phyloP scores from a whole-genome alignment of 768 basidiomycete genomes.

The Boletellus ananas region DNA sequence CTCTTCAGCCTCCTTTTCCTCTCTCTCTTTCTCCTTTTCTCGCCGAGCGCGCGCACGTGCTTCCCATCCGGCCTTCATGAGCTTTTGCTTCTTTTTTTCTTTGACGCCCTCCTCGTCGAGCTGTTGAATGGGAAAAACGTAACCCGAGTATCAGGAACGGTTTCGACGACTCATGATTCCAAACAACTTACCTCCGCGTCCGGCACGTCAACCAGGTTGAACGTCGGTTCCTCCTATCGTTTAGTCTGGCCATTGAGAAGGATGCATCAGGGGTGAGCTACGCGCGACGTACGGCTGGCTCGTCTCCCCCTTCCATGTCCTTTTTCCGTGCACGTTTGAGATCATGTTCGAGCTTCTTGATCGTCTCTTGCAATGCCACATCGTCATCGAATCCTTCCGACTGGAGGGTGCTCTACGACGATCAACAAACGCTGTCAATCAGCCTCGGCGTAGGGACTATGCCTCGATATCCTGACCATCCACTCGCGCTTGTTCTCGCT shows the following conservation, averaged over 20 bases:
- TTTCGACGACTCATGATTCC: not conserved
- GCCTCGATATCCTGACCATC: conserved; percentile 42
- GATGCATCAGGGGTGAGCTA: not conserved
- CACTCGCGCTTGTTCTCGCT: conserved; percentile 69
- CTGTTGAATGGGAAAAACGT: conserved; percentile 32
- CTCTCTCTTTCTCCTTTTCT: conserved; percentile 84
- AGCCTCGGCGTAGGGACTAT: not conserved
- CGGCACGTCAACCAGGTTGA: conserved; percentile 87
- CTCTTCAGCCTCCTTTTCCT: conserved; percentile 59
- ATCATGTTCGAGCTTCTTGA: conserved; percentile 82
- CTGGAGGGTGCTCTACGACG: conserved; percentile 50
- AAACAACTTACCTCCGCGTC: conserved; percentile 67
- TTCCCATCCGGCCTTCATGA: conserved; percentile 92
- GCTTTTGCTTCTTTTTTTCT: conserved; percentile 90
- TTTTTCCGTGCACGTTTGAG: conserved; percentile 78
- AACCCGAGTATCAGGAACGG: not conserved
- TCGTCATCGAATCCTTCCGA: conserved; percentile 77
- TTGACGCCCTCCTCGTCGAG: conserved; percentile 88
- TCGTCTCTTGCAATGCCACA: conserved; percentile 68
- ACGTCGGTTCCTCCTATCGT: conserved; percentile 72
- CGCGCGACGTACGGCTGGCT: conserved; percentile 40
- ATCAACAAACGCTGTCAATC: not conserved
- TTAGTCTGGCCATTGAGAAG: not conserved
- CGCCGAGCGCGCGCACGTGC: conserved; percentile 78
- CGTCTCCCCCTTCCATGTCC: conserved; percentile 71